Base-by-base conservation (phyloP, 176 grass and related monocot genomes). In the Urochloa ruziziensis region DNA sequence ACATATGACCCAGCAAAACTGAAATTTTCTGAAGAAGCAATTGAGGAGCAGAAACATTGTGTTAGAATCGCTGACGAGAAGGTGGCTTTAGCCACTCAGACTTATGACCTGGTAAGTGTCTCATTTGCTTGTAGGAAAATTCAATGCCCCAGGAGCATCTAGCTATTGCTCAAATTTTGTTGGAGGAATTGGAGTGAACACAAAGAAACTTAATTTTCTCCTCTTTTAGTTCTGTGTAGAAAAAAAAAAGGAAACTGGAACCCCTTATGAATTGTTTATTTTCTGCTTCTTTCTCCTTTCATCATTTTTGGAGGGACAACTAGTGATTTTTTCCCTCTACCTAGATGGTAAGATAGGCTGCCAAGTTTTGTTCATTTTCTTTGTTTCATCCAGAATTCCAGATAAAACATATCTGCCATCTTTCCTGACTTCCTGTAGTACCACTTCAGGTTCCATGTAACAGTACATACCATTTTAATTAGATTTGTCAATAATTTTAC, bases 21-120 rank as follows among this genome's bases (percentile, higher is more conserved):
- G n/a, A 92, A 91, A 89, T 99, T 96, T 92, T 94, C 96, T 72
- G 96, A 99, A 83, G 93, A 94, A 39, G 91, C 93, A 29, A 63
- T 96, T 16, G 96, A 99, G 44, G 96, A 96, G 69, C 93, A 92
- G 81, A 99, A 90, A 75, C 96, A 99, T 76, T 92, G 91, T 70
- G 78, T 96, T 88, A 83, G 96, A 90, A 99, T 99, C 90, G 96
- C 93, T 85, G 96, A 99, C 75, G 96, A 99, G 87, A 99, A 99
- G 74, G 96, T 99, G 70, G 93, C 96, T 92, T 92, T 99, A 74
- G 96, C 93, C 36, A 87, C 89, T 82, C 96, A 94, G 84, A 94
- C 91, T 62, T 99, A 99, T 92, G 96, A 99, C 84, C 85, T 99
- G 89, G 96, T 99, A 96, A 83, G 85, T 69, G 47, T 60, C 23